These are phyloP conservation scores for Cephalotrichum gorgonifer DNA, from an alignment of 2,329 filamentous ascomycete species.

Conservation along the genomic window DNA sequence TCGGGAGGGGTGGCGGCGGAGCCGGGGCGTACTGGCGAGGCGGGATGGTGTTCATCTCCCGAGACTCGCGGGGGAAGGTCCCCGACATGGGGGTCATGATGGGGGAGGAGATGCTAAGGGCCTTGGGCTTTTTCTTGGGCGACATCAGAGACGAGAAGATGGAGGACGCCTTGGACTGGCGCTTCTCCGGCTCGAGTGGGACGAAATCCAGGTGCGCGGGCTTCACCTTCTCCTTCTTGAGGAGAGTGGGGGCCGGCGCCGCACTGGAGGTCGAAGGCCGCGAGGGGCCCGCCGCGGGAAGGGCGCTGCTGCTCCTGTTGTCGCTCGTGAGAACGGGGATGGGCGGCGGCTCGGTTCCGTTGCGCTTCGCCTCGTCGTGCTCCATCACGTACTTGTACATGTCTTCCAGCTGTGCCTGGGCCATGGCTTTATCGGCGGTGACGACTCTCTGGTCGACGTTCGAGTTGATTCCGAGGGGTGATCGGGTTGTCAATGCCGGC, in stretches of 20 bases:
- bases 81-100: conserved; percentile 54
- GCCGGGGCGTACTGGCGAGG: conserved; percentile 48
- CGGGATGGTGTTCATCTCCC: conserved; percentile 47
- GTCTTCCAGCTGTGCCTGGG: conserved; percentile 75
- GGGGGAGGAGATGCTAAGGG: conserved; percentile 51
- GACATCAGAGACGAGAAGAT: conserved; percentile 52
- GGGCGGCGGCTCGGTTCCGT: conserved; percentile 26
- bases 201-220: conserved; percentile 39
- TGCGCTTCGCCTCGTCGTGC: conserved; percentile 62
- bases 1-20: conserved; percentile 45
- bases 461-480: conserved; percentile 50
- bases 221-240: conserved; percentile 38
- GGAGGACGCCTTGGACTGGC: conserved; percentile 46
- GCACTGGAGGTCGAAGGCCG: background rate
- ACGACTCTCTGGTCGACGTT: conserved; percentile 72
- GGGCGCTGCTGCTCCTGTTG: background rate
- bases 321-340: conserved; percentile 4
- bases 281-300: background rate
- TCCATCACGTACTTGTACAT: conserved; percentile 90
- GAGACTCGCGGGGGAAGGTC: conserved; percentile 45
- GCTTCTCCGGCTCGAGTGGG: conserved; percentile 32
- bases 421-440: conserved; percentile 60
- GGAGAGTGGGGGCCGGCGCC: background rate
- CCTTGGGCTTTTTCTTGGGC: conserved; percentile 40
- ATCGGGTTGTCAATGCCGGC: conserved; percentile 31